Percentiles rank a stretch among this genome's conserved stretches.
phyloP scores from a whole-genome alignment of 169 alveolate genomes.

The Eimeria necatrix region DNA sequence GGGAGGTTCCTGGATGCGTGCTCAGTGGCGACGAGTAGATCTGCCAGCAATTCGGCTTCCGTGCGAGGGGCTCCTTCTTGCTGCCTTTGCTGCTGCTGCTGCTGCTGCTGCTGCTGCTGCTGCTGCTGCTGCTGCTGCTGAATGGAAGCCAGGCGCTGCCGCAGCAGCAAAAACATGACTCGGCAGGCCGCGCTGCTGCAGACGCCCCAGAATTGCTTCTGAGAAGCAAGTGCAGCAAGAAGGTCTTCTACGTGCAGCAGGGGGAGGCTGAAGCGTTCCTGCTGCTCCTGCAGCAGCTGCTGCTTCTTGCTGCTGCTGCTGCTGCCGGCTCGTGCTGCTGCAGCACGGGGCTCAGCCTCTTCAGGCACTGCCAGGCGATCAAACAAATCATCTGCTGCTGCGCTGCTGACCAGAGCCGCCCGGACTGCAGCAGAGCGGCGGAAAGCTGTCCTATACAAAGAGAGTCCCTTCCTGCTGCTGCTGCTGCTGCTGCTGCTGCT shows the following conservation, averaged over 20 bases:
- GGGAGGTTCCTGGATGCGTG: not conserved
- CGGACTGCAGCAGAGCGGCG: slow-evolving; percentile 49
- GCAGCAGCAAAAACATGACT: slow-evolving; percentile 10
- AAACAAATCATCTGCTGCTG: slow-evolving; percentile 58
- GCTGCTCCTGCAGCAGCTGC: slow-evolving; percentile 3
- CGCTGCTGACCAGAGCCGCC: slow-evolving; percentile 40
- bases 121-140: slow-evolving; percentile 50
- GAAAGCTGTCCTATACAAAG: slow-evolving; percentile 45
- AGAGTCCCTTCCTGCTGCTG: slow-evolving; percentile 49
- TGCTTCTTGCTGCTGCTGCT: slow-evolving; percentile 47
- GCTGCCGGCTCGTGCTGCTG: slow-evolving; percentile 22
- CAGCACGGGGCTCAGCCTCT: not conserved
- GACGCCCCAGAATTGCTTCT: slow-evolving; percentile 44
- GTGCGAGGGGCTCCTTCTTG: slow-evolving; percentile 14
- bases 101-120: slow-evolving; percentile 17
- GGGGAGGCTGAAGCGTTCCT: not conserved
- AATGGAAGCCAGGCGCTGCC: slow-evolving; percentile 37
- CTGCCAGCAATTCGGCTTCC: slow-evolving; percentile 20
- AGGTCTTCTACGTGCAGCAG: slow-evolving; percentile 52
- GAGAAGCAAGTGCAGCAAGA: slow-evolving; percentile 14
- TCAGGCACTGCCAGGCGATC: slow-evolving; percentile 37
- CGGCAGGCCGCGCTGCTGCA: slow-evolving; percentile 72
- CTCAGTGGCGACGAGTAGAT: slow-evolving; percentile 25
- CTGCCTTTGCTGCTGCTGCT: slow-evolving; percentile 5
- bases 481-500: slow-evolving; percentile 68